Conservation (phyloP, 2,329 filamentous ascomycete genomes). For the Diaporthe helianthi region DNA sequence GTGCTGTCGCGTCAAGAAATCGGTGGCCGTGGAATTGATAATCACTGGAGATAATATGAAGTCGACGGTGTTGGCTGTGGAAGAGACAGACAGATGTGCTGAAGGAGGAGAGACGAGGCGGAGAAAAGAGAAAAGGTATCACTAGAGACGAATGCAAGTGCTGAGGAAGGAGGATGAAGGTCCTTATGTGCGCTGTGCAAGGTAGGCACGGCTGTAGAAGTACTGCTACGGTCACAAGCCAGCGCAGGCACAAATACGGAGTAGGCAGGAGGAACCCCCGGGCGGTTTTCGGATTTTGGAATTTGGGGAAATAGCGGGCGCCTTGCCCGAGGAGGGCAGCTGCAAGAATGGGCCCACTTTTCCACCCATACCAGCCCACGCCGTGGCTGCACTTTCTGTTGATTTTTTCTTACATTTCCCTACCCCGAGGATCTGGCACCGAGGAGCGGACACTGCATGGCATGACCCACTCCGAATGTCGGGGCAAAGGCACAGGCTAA, state of each 20-base stretch:
- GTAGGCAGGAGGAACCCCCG: conserved; percentile 23
- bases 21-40: background rate
- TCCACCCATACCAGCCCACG: background rate
- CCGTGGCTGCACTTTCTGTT: background rate
- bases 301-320: background rate
- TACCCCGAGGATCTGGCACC: background rate
- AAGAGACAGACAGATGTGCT: background rate
- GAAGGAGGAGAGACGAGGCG: background rate
- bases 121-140: background rate
- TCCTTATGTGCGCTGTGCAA: background rate
- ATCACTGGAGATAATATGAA: background rate
- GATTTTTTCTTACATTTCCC: background rate
- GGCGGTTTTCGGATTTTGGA: conserved; percentile 32
- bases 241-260: background rate
- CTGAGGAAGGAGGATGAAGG: background rate
- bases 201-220: background rate
- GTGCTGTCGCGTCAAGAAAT: background rate
- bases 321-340: background rate
- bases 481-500: background rate
- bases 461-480: conserved; percentile 16
- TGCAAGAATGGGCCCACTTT: conserved; percentile 1
- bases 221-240: background rate
- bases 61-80: background rate
- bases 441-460: background rate
- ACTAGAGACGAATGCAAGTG: background rate